These are phyloP conservation scores for Colletotrichum gigasporum DNA, from an alignment of 2,329 filamentous ascomycete genomes.

Conservation along the genomic window DNA sequence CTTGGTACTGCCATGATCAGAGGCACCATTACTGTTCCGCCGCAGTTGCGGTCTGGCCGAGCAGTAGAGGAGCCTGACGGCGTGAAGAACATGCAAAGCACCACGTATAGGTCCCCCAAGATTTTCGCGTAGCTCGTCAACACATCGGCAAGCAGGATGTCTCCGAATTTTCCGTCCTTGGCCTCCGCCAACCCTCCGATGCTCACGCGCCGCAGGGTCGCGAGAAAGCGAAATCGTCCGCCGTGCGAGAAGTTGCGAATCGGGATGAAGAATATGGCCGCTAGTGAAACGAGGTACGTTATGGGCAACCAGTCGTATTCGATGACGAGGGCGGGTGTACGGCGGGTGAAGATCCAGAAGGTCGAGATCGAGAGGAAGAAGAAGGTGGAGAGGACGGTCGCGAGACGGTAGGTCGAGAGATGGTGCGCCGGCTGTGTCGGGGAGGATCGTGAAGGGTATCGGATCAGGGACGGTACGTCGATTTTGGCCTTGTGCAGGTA, in stretches of 20 bases:
- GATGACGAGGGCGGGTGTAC: conserved; percentile 74
- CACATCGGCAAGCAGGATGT: conserved; percentile 92
- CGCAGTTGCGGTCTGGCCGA: conserved; percentile 83
- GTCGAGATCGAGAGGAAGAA: conserved; percentile 76
- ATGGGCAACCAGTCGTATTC: conserved; percentile 88
- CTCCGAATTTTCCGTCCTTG: conserved; percentile 92
- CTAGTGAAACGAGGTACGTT: conserved; percentile 78
- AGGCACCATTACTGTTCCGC: conserved; percentile 81
- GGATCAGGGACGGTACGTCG: conserved; percentile 86
- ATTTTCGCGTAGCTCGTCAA: conserved; percentile 95
- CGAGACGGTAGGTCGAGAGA: conserved; percentile 86
- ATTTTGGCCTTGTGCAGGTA: conserved; percentile 83
- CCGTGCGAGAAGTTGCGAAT: conserved; percentile 72
- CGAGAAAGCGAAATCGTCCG: conserved; percentile 79
- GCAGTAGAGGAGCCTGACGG: conserved; percentile 77
- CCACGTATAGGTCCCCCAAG: conserved; percentile 87
- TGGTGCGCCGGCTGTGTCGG: conserved; percentile 79
- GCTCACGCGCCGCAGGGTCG: conserved; percentile 79
- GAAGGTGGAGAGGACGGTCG: conserved; percentile 77
- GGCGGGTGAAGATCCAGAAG: conserved; percentile 86
- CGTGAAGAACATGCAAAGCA: conserved; percentile 89
- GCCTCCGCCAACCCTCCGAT: conserved; percentile 88
- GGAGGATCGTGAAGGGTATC: conserved; percentile 81
- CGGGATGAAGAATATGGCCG: conserved; percentile 77
- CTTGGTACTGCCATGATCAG: conserved; percentile 86